Evolutionary conservation across 805 yeast genomes (phyloP).

Genomic region (Saccharomycopsis oosterbeekiorum): DNA sequence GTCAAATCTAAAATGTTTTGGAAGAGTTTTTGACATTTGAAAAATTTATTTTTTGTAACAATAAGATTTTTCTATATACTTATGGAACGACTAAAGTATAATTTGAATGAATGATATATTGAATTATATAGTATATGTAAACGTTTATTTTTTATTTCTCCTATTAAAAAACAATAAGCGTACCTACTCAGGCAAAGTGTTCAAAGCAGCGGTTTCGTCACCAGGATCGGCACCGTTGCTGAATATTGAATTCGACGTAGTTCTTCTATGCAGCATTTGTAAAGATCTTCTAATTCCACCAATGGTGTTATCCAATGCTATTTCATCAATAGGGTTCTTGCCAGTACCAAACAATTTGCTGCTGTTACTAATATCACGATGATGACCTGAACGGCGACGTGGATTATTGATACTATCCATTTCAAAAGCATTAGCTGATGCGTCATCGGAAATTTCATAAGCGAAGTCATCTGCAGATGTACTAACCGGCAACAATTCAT

Average conservation of each 20-base stretch:
- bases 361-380: constrained; percentile 3
- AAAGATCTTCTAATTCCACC: constrained; percentile 36
- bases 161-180: not conserved
- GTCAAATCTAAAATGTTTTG: no score
- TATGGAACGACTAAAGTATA: not conserved
- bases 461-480: not conserved
- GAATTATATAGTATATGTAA: not conserved
- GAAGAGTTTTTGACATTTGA: no score
- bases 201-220: constrained; percentile 28
- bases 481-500: constrained; percentile 25
- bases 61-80: no score
- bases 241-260: constrained; percentile 3
- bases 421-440: not conserved
- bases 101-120: not conserved
- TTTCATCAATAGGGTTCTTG: constrained; percentile 51
- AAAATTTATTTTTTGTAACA: no score
- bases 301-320: constrained; percentile 77
- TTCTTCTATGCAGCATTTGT: constrained; percentile 17
- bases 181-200: constrained; percentile 24
- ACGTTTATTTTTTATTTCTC: not conserved
- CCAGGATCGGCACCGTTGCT: constrained; percentile 12
- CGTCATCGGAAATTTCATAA: not conserved
- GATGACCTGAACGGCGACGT: not conserved
- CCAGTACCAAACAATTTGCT: constrained; percentile 23
- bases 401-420: not conserved